Base-by-base conservation (phyloP, 2,329 filamentous ascomycete genomes). In the Fusarium fujikuroi region DNA sequence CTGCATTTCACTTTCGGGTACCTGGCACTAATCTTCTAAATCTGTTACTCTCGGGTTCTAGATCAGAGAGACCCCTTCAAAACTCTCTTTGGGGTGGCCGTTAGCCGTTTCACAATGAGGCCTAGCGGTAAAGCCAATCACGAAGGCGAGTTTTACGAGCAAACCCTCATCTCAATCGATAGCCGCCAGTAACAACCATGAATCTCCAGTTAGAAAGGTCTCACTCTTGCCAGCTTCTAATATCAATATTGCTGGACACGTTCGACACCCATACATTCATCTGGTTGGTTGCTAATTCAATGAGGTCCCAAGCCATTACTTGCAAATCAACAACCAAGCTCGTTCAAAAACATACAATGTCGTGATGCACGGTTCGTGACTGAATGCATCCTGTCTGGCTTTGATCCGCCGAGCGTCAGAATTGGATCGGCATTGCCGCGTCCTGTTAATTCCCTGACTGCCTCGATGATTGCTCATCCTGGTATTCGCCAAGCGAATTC, bases 1-100 rank as follows among this genome's bases (percentile, higher is more conserved):
- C 70, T 65, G 32, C 46, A 66, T 60, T 66, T 63, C 67, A 32
- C 66, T 58, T 66, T 63, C 69, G 73, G 73, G 67, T 77, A 74
- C 65, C 70, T 77, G 67, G 73, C 54, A 46, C 75, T 76, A 73
- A 46, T 63, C 60, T 23, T 16, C 21, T 60, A 66, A 49, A 36
- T 60, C 16, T 39, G 63, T 21, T 32, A 54, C 18, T 39, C 49
- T 37, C 21, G 28, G 59, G 44, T 36, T 39, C 39, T 34, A 66
- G 21, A 37, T 39, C 19, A 37, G 23, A n/a, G 23, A 21, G 34
- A 25, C 23, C 61, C 61, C 62, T 42, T 54, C 32, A 16, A 58
- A 63, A 62, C 60, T 56, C 64, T 37, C 15, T 21, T 75, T 72
- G 66, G 46, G 47, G 40, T 61, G 61, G 44, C 49, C 44, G 63